Base-by-base conservation (phyloP, 805 yeast genomes). In the Cyberlindnera mrakii region DNA sequence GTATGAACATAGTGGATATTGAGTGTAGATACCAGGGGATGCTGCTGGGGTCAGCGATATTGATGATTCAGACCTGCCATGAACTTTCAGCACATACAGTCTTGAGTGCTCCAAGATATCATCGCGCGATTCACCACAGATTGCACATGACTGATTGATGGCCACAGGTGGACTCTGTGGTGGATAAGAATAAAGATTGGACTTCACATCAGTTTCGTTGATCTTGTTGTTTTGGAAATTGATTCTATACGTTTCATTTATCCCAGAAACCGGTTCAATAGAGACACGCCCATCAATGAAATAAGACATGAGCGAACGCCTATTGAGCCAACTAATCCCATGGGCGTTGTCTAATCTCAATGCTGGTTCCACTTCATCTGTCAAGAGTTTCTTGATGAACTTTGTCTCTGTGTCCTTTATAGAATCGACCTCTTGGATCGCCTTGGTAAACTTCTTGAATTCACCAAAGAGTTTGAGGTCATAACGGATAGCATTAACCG, bases 221-320 rank as follows among this genome's bases (percentile, higher is more conserved):
- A 44, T 36, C 32, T 44, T 46, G 34, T 52, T 38, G 40, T 40
- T 52, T 40, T 59, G 62, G 39, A 51, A 54, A 33, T 57, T 58
- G 25, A 60, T 47, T 53, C 80, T 77, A 65, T 82, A 83, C 1
- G 78, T 75, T 60, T 85, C 95, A 55, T 90, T 89, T 33, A 83
- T 73, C 0, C 91, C 90, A 40, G 87, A 78, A 8, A 90, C 75
- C 0, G 99, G 99, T 62, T 89, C 96, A 33, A 91, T 80, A 3
- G 79, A 71, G 6, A 87, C 88, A 35, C 83, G 72, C 3, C 95
- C 95, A 40, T 89, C 96, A 29, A 85, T 74, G 49, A 91, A 71
- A 15, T 81, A 74, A 37, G 71, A 63, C 70, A 89, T 68, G 43
- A 90, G 72, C 11, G 79, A 65, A 43, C 85, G 72, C 48, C 77